Evolutionary conservation across 2,329 filamentous ascomycete species (phyloP).

Genomic region (Nothopassalora personata): DNA sequence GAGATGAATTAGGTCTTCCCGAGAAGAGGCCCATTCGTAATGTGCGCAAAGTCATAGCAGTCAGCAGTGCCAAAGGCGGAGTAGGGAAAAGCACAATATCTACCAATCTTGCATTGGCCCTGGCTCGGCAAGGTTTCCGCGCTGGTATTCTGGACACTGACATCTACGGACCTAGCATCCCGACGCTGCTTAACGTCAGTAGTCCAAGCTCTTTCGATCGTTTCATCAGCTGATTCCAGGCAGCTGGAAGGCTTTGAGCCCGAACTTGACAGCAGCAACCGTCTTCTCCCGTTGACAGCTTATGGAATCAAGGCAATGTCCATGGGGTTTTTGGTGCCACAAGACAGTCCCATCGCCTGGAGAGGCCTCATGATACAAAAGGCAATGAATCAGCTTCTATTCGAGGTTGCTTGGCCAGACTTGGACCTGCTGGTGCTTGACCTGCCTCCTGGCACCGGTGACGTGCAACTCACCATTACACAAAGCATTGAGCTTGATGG

Average conservation of each 20-base stretch:
- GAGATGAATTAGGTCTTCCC: slow-evolving; percentile 54
- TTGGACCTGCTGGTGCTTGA: slow-evolving; percentile 87
- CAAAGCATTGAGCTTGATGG: slow-evolving; percentile 80
- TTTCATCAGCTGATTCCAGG: neutral
- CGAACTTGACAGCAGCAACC: slow-evolving; percentile 50
- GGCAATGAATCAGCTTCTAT: slow-evolving; percentile 87
- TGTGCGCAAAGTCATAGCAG: slow-evolving; percentile 89
- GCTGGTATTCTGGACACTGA: slow-evolving; percentile 90
- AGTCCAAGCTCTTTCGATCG: neutral
- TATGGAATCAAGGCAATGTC: slow-evolving; percentile 98
- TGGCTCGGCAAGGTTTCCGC: slow-evolving; percentile 74
- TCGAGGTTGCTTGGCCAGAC: slow-evolving; percentile 89
- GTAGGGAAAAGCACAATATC: slow-evolving; percentile 95
- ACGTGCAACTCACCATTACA: slow-evolving; percentile 93
- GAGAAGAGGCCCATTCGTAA: slow-evolving; percentile 73
- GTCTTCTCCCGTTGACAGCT: slow-evolving; percentile 80
- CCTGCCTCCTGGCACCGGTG: slow-evolving; percentile 87
- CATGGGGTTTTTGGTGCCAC: slow-evolving; percentile 86
- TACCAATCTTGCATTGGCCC: slow-evolving; percentile 84
- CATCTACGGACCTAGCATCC: slow-evolving; percentile 93
- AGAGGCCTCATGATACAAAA: slow-evolving; percentile 97
- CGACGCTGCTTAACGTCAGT: slow-evolving; percentile 61
- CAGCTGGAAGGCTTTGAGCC: slow-evolving; percentile 32
- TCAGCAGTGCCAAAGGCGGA: slow-evolving; percentile 96
- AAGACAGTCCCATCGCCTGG: slow-evolving; percentile 84